A percentile compares a stretch with the other conserved stretches of the same genome.
Evolutionary conservation across 139 green algal species (phyloP).

Genomic region (Auxenochlorella pyrenoidosa): DNA sequence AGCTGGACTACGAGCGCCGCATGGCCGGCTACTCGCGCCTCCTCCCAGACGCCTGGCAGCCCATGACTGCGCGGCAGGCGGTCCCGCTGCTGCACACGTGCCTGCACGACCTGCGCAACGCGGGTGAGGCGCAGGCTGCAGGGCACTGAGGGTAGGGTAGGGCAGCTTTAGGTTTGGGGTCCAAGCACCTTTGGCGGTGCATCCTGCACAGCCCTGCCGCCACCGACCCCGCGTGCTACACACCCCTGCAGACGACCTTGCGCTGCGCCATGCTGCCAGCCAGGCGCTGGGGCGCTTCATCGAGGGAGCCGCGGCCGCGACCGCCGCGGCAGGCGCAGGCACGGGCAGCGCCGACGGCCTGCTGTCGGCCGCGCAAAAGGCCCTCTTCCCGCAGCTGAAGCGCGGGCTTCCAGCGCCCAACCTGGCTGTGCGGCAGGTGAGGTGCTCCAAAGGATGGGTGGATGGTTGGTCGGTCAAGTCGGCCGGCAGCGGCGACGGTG

Average conservation of each 20-base stretch:
- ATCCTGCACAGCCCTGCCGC: no score
- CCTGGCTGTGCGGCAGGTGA: conserved; percentile 75
- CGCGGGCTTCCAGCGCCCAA: conserved; percentile 45
- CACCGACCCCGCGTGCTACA: no score
- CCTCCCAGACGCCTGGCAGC: conserved; percentile 50
- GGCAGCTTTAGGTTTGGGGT: neutral
- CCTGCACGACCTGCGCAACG: conserved; percentile 71
- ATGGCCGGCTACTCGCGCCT: conserved; percentile 72
- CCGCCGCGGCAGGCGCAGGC: neutral
- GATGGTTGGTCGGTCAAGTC: no score
- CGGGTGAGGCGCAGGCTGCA: neutral
- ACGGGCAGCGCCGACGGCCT: conserved; percentile 21
- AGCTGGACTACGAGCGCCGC: conserved; percentile 74
- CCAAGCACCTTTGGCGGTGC: no score
- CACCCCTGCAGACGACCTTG: conserved; percentile 62
- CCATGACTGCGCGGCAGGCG: conserved; percentile 41
- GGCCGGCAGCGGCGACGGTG: no score
- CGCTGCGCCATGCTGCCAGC: conserved; percentile 74
- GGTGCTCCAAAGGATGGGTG: no score
- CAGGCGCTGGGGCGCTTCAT: conserved; percentile 56
- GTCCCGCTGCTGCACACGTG: conserved; percentile 70
- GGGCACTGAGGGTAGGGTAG: no score
- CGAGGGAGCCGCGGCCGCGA: conserved; percentile 31
- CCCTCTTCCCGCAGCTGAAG: conserved; percentile 73
- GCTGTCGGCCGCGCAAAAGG: conserved; percentile 41